Evolutionary conservation across 2,329 filamentous ascomycete species (phyloP).

Genomic region (Cladosporium sphaerospermum): DNA sequence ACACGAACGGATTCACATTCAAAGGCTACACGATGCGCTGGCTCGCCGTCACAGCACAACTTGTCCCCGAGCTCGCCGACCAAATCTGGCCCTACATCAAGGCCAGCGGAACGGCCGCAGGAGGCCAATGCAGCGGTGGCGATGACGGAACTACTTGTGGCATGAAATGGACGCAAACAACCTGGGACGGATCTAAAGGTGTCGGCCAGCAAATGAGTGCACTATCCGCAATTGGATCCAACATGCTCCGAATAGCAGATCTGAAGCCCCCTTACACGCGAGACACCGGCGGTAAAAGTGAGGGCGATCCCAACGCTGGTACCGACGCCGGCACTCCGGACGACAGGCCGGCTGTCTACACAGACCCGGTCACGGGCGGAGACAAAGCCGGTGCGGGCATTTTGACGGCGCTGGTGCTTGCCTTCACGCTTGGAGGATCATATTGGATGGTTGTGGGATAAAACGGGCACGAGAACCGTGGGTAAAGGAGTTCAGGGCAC

Average conservation of each 20-base stretch:
- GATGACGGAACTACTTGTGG: slow-evolving; percentile 40
- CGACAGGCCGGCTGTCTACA: slow-evolving; percentile 36
- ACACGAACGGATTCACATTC: slow-evolving; percentile 40
- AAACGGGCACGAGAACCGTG: background rate
- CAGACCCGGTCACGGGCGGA: slow-evolving; percentile 43
- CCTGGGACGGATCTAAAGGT: slow-evolving; percentile 36
- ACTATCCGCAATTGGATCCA: slow-evolving; percentile 40
- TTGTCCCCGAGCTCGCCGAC: slow-evolving; percentile 51
- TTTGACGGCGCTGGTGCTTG: slow-evolving; percentile 8
- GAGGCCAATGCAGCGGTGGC: slow-evolving; percentile 47
- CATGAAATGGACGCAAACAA: slow-evolving; percentile 37
- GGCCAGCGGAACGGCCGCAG: slow-evolving; percentile 43
- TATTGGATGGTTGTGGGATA: slow-evolving; percentile 3
- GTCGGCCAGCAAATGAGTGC: slow-evolving; percentile 53
- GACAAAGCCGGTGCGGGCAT: slow-evolving; percentile 62
- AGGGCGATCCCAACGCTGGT: slow-evolving; percentile 40
- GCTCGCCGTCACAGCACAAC: slow-evolving; percentile 50
- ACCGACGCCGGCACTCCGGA: slow-evolving; percentile 23
- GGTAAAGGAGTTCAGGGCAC: background rate
- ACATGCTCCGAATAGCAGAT: slow-evolving; percentile 35
- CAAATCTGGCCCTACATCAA: slow-evolving; percentile 45
- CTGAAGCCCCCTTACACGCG: slow-evolving; percentile 37
- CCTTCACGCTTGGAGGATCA: slow-evolving; percentile 4
- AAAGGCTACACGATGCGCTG: slow-evolving; percentile 48
- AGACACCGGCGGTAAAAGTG: slow-evolving; percentile 43